phyloP scores from a whole-genome alignment of 257 asterid species.

The Solanum piurae region DNA sequence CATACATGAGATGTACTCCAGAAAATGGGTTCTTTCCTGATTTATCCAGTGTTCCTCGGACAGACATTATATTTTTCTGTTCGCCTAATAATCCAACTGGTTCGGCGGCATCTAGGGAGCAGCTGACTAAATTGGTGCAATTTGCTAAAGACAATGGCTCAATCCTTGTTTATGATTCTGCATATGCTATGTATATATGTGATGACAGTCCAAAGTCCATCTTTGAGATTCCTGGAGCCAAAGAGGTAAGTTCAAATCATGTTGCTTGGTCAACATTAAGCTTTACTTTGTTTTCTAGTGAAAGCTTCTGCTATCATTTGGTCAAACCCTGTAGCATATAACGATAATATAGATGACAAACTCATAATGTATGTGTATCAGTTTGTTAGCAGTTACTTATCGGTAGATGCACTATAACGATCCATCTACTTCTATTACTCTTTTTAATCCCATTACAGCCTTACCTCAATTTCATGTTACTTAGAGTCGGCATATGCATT shows the following conservation, averaged over 20 bases:
- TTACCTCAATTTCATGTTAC: background rate
- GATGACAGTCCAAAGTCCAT: slow-evolving; percentile 86
- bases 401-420: background rate
- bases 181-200: slow-evolving; percentile 94
- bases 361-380: background rate
- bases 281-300: background rate
- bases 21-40: slow-evolving; percentile 94
- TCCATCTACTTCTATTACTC: background rate
- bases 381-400: background rate
- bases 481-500: background rate
- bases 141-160: slow-evolving; percentile 93
- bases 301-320: background rate
- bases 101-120: slow-evolving; percentile 84
- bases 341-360: background rate
- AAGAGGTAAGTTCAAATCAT: slow-evolving; percentile 41
- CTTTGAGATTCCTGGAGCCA: slow-evolving; percentile 95
- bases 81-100: slow-evolving; percentile 99
- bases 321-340: background rate
- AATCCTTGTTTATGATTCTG: slow-evolving; percentile 86
- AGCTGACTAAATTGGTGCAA: slow-evolving; percentile 70
- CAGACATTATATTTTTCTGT: slow-evolving; percentile 85
- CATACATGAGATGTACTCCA: slow-evolving; percentile 92
- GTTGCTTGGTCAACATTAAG: background rate
- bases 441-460: background rate
- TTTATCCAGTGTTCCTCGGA: slow-evolving; percentile 49